A percentile compares a stretch with the other conserved stretches of the same genome.
phyloP scores from a whole-genome alignment of 2,329 filamentous ascomycete genomes.

The Aspergillus sp. region DNA sequence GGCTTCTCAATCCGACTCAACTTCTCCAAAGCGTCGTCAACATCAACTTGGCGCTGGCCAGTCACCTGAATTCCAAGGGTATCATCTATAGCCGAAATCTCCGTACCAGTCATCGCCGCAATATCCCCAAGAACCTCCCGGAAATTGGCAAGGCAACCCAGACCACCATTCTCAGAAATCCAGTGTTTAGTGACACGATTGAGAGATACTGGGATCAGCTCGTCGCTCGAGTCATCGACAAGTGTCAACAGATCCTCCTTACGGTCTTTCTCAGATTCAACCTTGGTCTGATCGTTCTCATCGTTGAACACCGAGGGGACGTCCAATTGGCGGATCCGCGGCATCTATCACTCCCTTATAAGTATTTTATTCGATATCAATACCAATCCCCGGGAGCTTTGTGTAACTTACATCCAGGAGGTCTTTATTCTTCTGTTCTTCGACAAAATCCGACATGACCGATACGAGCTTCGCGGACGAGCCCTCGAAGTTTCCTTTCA shows the following conservation, averaged over 20 bases:
- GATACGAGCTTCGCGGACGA: slow-evolving; percentile 7
- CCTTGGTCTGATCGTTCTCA: background rate
- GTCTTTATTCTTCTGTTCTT: slow-evolving; percentile 24
- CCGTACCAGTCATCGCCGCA: slow-evolving; percentile 20
- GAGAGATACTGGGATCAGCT: slow-evolving; percentile 6
- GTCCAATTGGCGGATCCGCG: slow-evolving; percentile 22
- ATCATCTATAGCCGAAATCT: slow-evolving; percentile 16
- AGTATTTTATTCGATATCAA: background rate
- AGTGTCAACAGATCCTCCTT: slow-evolving; percentile 7
- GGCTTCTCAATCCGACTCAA: slow-evolving; percentile 21
- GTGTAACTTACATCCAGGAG: slow-evolving; percentile 24
- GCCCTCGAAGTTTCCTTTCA: slow-evolving; percentile 15
- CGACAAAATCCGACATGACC: slow-evolving; percentile 18
- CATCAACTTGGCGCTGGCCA: slow-evolving; percentile 14
- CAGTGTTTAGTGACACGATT: slow-evolving; percentile 17
- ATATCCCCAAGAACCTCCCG: slow-evolving; percentile 16
- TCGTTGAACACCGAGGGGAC: slow-evolving; percentile 10
- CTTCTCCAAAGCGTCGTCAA: slow-evolving; percentile 22
- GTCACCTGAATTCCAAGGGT: slow-evolving; percentile 19
- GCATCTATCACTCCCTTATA: slow-evolving; percentile 9
- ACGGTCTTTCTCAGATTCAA: slow-evolving; percentile 1
- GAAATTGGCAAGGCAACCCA: slow-evolving; percentile 19
- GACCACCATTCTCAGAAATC: slow-evolving; percentile 13
- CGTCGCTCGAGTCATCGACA: slow-evolving; percentile 11
- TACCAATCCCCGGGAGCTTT: background rate